Evolutionary conservation across 1,284 basidiomycete genomes (phyloP), one percentile per base, ranked within the genome.

Genomic region (Caloboletus firmus): DNA sequence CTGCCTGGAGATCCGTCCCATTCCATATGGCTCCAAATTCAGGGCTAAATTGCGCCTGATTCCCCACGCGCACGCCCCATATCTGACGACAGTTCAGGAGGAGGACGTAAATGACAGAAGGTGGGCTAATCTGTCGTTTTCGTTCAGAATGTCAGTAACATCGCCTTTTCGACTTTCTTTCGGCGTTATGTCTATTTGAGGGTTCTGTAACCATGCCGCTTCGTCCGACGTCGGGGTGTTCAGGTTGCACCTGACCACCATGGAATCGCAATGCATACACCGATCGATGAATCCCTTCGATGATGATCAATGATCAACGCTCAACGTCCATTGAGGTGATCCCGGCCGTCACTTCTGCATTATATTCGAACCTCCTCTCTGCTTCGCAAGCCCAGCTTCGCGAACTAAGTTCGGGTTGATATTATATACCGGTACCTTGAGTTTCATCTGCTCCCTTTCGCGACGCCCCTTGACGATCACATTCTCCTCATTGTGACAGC

Each of bases 281-380:
- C 13, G 20, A 12, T 30, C n/a, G 28, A 57, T 18, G 34, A 8
- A 18, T 22, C 20, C 20, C 11, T 36, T 35, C 32, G 37, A 36
- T 57, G 47, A 20, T 31, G 51, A 56, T 40, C 24, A 15, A 40
- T 34, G 17, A 57, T 43, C 40, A 11, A 18, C 31, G n/a, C n/a
- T n/a, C n/a, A n/a, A n/a, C n/a, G 30, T 47, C 17, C 34, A 8
- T 39, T 20, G 51, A 34, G 35, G 34, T 20, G 45, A 50, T 40
- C 17, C n/a, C 17, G 13, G 54, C 17, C 18, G 40, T 40, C 35
- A 20, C 28, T 41, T 22, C 26, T 28, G 22, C 17, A 12, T 45
- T 26, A 5, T 15, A 54, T 39, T n/a, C 37, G 22, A 39, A 49
- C 35, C 46, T 20, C 15, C 9, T 28, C 22, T 30, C 10, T 30